Conservation (phyloP, 2,329 filamentous ascomycete species). For the Pseudovirgaria hyperparasitica region DNA sequence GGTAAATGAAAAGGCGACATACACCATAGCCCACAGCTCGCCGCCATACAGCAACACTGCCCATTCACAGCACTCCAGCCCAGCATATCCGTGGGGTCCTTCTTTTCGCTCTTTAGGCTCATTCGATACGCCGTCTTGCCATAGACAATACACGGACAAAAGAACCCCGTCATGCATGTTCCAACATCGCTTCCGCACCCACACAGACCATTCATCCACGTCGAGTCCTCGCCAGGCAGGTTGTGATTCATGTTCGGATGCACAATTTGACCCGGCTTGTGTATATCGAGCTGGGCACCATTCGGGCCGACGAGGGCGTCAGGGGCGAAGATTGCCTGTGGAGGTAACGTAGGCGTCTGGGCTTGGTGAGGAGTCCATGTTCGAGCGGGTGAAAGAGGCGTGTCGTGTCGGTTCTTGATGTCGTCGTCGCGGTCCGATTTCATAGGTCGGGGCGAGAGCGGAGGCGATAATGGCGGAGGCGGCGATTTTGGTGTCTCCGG, state of each 20-base stretch:
- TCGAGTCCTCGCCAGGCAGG: constrained; percentile 6
- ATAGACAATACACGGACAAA: constrained; percentile 31
- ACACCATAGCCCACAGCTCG: constrained; percentile 24
- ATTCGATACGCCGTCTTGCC: constrained; percentile 32
- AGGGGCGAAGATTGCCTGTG: constrained; percentile 22
- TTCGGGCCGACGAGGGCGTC: constrained; percentile 25
- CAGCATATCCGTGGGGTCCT: constrained; percentile 29
- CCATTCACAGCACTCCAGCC: constrained; percentile 23
- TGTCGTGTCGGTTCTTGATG: constrained; percentile 10
- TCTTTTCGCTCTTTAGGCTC: constrained; percentile 20
- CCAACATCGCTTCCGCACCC: constrained; percentile 20
- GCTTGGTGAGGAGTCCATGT: constrained; percentile 15
- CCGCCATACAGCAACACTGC: constrained; percentile 25
- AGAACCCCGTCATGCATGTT: constrained; percentile 27
- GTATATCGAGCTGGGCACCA: constrained; percentile 19
- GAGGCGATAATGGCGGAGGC: constrained; percentile 6
- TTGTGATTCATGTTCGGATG: constrained; percentile 27
- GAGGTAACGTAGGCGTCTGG: constrained; percentile 5
- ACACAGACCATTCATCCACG: constrained; percentile 22
- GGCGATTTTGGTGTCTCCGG: too few species aligned
- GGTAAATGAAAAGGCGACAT: constrained; percentile 3
- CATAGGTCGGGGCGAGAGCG: constrained; percentile 11
- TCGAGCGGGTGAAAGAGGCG: constrained; percentile 21
- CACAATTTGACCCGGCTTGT: constrained; percentile 28
- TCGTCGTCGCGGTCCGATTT: constrained; percentile 8